Evolutionary conservation across 2,329 filamentous ascomycete genomes (phyloP).

Genomic region (Aspergillus proliferans): DNA sequence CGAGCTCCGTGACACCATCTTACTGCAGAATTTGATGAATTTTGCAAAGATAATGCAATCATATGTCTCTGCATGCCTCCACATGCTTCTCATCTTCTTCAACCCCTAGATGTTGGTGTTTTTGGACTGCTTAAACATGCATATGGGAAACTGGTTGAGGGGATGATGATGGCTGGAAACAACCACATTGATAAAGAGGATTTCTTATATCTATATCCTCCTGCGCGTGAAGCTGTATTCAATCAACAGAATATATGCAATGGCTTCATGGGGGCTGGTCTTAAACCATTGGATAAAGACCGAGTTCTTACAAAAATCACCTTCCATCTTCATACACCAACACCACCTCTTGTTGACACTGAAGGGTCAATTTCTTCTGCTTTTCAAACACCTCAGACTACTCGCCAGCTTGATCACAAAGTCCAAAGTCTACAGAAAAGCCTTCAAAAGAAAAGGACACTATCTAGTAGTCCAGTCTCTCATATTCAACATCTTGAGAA

Average conservation of each 20-base stretch:
- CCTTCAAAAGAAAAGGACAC: neutral
- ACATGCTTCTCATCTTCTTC: neutral
- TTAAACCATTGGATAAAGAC: conserved; percentile 1
- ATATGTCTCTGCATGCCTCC: neutral
- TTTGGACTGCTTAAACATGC: conserved; percentile 1
- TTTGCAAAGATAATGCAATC: neutral
- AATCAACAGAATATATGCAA: conserved; percentile 1
- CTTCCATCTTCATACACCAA: neutral
- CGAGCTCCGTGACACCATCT: no score
- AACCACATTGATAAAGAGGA: conserved; percentile 1
- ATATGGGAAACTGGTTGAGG: conserved; percentile 1
- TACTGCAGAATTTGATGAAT: neutral
- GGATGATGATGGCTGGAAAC: neutral
- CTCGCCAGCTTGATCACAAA: neutral
- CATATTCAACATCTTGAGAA: neutral
- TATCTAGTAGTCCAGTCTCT: neutral
- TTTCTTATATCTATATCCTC: conserved; percentile 1
- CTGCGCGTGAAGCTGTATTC: neutral
- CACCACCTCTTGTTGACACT: conserved; percentile 1
- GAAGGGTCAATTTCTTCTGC: conserved; percentile 1
- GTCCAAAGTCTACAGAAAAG: neutral
- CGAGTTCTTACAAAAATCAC: neutral
- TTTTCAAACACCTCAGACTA: conserved; percentile 1
- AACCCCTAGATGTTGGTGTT: neutral
- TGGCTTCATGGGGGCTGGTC: neutral